Evolutionary conservation across 225 moss, liverwort and hornwort genomes (phyloP).

Genomic region (Marchantia polymorpha): DNA sequence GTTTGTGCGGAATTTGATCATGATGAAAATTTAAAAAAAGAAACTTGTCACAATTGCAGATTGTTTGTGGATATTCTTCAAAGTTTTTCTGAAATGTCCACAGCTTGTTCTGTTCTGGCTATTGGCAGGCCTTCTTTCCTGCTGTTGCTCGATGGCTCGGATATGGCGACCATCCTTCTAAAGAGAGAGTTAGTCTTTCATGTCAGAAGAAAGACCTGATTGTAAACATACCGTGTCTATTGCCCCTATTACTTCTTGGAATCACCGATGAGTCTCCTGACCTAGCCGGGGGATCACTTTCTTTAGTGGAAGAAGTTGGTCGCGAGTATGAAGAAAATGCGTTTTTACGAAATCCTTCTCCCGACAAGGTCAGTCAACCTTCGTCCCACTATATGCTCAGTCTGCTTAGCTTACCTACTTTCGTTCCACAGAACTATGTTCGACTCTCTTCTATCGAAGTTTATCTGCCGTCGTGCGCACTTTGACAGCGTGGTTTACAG

Average conservation of each 20-base stretch:
- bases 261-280: conserved; percentile 70
- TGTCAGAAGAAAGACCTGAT: conserved; percentile 49
- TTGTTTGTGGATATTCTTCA: neutral
- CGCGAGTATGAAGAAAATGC: conserved; percentile 53
- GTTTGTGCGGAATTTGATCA: neutral
- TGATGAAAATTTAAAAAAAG: neutral
- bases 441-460: neutral
- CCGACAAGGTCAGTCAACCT: conserved; percentile 29
- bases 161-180: conserved; percentile 46
- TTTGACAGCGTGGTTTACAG: conserved; percentile 27
- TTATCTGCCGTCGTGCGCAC: neutral
- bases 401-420: neutral
- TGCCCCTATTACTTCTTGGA: conserved; percentile 72
- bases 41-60: neutral
- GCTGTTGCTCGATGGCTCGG: conserved; percentile 83
- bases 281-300: conserved; percentile 53
- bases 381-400: neutral
- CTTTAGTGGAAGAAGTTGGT: conserved; percentile 69
- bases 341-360: conserved; percentile 29
- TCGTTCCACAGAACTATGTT: neutral
- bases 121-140: conserved; percentile 64
- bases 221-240: conserved; percentile 52
- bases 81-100: neutral
- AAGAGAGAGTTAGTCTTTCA: conserved; percentile 33
- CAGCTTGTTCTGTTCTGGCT: conserved; percentile 10